These are phyloP conservation scores for Epichloe aotearoae DNA, from an alignment of 2,329 filamentous ascomycete genomes.

Conservation along the genomic window DNA sequence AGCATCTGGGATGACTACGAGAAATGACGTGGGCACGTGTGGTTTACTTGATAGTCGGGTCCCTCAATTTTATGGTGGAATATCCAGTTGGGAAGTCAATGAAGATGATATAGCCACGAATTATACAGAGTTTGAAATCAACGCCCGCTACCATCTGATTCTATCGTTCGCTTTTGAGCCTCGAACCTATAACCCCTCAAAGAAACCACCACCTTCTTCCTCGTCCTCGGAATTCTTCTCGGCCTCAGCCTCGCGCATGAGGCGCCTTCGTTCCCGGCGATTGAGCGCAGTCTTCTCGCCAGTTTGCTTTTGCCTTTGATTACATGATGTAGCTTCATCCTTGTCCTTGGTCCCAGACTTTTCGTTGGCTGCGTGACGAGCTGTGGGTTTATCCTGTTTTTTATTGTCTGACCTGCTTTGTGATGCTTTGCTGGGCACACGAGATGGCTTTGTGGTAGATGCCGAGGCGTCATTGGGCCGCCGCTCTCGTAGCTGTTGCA, in stretches of 20 bases:
- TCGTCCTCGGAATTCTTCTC: conserved; percentile 27
- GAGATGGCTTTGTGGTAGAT: conserved; percentile 7
- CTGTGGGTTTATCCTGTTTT: neutral
- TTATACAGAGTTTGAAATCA: neutral
- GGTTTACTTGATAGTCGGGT: neutral
- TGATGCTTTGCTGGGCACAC: neutral
- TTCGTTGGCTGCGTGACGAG: conserved; percentile 4
- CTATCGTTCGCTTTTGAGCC: neutral
- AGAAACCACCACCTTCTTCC: conserved; percentile 41
- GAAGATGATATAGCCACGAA: neutral
- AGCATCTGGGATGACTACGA: too few species aligned
- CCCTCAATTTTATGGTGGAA: neutral
- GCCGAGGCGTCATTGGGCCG: conserved; percentile 13
- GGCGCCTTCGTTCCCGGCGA: conserved; percentile 21
- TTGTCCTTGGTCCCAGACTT: conserved; percentile 10
- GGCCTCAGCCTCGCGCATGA: conserved; percentile 22
- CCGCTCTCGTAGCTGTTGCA: conserved; percentile 45
- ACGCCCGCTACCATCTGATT: neutral
- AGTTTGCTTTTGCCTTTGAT: conserved; percentile 7
- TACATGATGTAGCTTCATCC: conserved; percentile 4
- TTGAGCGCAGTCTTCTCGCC: conserved; percentile 18
- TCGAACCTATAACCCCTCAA: conserved; percentile 16
- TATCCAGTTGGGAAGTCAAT: neutral
- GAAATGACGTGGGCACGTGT: too few species aligned
- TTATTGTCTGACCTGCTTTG: neutral